These are phyloP conservation scores for Linum tenue DNA, from an alignment of 345 rosid genomes.

Conservation along the genomic window DNA sequence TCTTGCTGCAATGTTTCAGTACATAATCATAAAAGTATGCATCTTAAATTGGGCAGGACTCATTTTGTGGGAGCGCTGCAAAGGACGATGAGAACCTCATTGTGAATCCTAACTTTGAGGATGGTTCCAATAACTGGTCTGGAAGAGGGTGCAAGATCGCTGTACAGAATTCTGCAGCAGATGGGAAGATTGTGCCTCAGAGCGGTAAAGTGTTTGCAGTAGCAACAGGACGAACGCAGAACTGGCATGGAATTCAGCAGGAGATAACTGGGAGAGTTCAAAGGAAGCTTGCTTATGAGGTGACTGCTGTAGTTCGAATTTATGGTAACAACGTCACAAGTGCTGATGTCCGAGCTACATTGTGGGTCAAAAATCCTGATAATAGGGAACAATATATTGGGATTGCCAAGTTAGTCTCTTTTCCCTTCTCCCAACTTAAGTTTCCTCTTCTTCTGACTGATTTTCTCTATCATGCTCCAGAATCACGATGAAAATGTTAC, in stretches of 20 bases:
- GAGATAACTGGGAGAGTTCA: constrained; percentile 70
- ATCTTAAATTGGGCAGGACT: not conserved
- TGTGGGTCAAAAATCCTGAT: constrained; percentile 65
- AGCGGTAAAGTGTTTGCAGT: constrained; percentile 66
- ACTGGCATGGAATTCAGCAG: constrained; percentile 89
- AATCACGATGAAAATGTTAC: not conserved
- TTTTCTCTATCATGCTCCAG: not conserved
- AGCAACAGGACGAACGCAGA: constrained; percentile 73
- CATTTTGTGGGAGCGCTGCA: constrained; percentile 4
- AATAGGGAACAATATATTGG: constrained; percentile 67
- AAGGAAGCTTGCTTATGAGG: constrained; percentile 66
- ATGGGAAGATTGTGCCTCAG: constrained; percentile 59
- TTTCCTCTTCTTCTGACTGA: not conserved
- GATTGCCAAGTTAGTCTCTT: constrained; percentile 60
- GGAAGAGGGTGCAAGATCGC: constrained; percentile 82
- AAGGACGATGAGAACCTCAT: constrained; percentile 48
- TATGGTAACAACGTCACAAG: constrained; percentile 48
- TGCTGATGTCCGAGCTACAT: constrained; percentile 56
- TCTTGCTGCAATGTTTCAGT: too few relatives aligned
- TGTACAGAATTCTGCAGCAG: constrained; percentile 68
- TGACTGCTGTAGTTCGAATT: constrained; percentile 59
- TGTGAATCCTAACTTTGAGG: constrained; percentile 66
- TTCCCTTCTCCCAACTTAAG: not conserved
- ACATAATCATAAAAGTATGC: not conserved
- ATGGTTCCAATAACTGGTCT: constrained; percentile 80